Evolutionary conservation across 2,329 filamentous ascomycete species (phyloP), one percentile per base, ranked within the genome.

Genomic region (Sclerotinia sclerotiorum): DNA sequence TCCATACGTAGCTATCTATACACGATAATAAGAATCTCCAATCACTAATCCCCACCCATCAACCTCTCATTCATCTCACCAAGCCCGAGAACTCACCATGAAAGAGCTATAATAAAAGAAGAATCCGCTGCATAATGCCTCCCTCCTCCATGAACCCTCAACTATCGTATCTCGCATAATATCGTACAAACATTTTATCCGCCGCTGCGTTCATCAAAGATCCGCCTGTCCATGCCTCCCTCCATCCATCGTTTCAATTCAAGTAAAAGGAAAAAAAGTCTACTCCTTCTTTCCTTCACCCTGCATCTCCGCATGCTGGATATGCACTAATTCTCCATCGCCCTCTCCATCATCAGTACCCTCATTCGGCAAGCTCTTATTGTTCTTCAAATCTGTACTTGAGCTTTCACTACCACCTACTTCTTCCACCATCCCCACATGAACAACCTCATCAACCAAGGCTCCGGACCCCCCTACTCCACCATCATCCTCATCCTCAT

Each of bases 401-500:
- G 15, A 7, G 51, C 32, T 39, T 13, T 8, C 44, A 10, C 42
- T 60, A 44, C 44, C 51, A 27, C 24, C 52, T 24, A 13, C 66
- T 24, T 49, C 24, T 69, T 69, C 21, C 56, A 57, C 67, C 61
- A 69, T 54, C 13, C 62, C 54, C 44, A 69, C 73, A 71, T 74
- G 74, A 35, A 73, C 70, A 51, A 77, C 67, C 44, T 71, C 71
- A 19, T 70, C 71, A 21, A 70, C 66, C 15, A 56, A 64, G 21
- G 66, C 71, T 29, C 63, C 67, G 35, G 51, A 65, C 39, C 71
- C 69, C 32, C 68, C 69, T 46, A 73, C 74, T 68, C 71, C 74
- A 54, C 75, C 74, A 32, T 75, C 73, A 54, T 75, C 75, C 51
- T 77, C 76, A 32, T 67, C 65, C 62, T 77, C 76, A 72, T 78